Conservation (phyloP, 371 early-diverging fungal genomes). For the Mucor circinelloides region DNA sequence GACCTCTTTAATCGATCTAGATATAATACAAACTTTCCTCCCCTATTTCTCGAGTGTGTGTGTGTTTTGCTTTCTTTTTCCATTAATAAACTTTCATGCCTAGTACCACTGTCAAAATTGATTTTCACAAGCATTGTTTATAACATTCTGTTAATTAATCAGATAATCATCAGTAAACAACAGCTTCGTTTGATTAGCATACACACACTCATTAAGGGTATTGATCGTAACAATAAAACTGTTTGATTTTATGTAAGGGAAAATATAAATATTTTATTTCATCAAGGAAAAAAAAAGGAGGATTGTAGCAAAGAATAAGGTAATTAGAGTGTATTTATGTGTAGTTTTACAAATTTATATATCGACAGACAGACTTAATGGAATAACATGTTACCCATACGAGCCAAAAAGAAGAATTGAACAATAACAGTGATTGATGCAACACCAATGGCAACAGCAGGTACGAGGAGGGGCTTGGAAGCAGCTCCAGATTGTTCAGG, state of each 20-base stretch:
- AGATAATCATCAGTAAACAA: neutral
- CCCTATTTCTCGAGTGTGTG: neutral
- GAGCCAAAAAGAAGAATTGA: constrained; percentile 12
- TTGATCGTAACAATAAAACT: neutral
- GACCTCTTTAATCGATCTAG: neutral
- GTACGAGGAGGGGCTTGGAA: constrained; percentile 3
- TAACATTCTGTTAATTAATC: neutral
- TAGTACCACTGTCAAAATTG: neutral
- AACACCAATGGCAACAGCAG: constrained; percentile 15
- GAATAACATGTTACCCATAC: constrained; percentile 2
- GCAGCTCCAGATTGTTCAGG: neutral
- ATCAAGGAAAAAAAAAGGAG: neutral
- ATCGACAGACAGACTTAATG: neutral
- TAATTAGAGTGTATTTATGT: neutral
- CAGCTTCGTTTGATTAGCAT: neutral
- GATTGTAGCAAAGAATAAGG: neutral
- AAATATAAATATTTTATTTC: neutral
- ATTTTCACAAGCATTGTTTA: neutral
- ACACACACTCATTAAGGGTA: neutral
- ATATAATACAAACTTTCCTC: neutral
- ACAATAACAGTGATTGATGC: constrained; percentile 9
- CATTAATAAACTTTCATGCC: neutral
- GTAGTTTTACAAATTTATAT: neutral
- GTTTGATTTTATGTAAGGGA: neutral
- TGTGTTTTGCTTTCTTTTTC: neutral